phyloP scores from a whole-genome alignment of 1,284 basidiomycete species.

The Rhodotorula sp. region DNA sequence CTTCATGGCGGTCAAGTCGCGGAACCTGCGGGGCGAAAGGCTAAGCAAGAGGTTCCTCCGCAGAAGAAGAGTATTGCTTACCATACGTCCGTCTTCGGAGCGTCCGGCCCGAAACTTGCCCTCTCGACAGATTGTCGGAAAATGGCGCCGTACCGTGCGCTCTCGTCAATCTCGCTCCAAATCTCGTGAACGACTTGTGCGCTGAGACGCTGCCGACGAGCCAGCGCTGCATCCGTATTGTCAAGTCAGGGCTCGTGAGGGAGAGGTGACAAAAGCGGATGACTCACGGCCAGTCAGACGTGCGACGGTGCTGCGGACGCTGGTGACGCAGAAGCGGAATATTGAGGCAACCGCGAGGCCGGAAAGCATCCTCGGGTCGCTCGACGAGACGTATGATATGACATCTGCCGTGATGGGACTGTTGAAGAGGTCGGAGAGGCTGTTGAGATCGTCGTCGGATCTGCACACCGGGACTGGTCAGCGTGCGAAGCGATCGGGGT shows the following conservation, averaged over 20 bases:
- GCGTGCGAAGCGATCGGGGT: neutral
- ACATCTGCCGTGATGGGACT: constrained; percentile 22
- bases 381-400: constrained; percentile 24
- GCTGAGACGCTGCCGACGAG: constrained; percentile 16
- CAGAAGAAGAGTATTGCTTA: neutral
- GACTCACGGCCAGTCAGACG: constrained; percentile 22
- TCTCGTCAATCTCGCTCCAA: constrained; percentile 31
- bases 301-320: constrained; percentile 13
- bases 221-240: constrained; percentile 15
- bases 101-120: constrained; percentile 4
- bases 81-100: constrained; percentile 28
- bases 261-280: neutral
- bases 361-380: constrained; percentile 22
- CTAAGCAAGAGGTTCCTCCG: neutral
- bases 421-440: constrained; percentile 30
- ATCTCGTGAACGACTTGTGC: constrained; percentile 10
- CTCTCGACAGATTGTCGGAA: constrained; percentile 22
- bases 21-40: constrained; percentile 19
- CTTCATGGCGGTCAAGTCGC: constrained; percentile 31
- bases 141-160: constrained; percentile 8
- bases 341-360: constrained; percentile 35
- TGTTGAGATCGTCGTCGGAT: constrained; percentile 30
- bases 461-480: neutral
- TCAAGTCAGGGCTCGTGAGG: neutral
- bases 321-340: constrained; percentile 29